Conservation (phyloP, 1,284 basidiomycete genomes). For the Ceratorhiza oryzae-sativae region DNA sequence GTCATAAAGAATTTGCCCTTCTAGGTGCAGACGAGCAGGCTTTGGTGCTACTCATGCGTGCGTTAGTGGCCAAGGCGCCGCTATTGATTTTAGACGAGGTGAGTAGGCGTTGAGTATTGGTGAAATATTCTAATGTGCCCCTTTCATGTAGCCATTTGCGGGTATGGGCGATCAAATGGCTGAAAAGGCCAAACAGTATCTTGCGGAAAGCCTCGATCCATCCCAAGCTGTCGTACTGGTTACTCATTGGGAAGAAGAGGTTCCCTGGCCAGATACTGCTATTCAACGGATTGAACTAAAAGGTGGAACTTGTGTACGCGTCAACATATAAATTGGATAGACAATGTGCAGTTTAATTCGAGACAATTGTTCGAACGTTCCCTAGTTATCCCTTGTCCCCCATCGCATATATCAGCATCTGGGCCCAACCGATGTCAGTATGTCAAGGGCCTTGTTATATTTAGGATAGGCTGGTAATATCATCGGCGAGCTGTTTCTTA, state of each 20-base stretch:
- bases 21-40: conserved; percentile 77
- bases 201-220: conserved; percentile 60
- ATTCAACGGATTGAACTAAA: conserved; percentile 36
- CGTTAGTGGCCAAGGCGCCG: conserved; percentile 70
- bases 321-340: neutral
- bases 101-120: neutral
- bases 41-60: conserved; percentile 81
- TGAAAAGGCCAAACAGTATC: conserved; percentile 63
- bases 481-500: neutral
- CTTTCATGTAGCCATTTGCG: conserved; percentile 14
- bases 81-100: conserved; percentile 88
- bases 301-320: conserved; percentile 25
- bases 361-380: too few relatives aligned
- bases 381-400: too few relatives aligned
- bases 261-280: conserved; percentile 65
- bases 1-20: conserved; percentile 61
- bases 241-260: conserved; percentile 89
- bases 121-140: neutral
- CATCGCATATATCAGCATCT: too few relatives aligned
- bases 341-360: too few relatives aligned
- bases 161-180: conserved; percentile 84
- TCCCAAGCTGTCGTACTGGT: conserved; percentile 83
- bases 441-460: too few relatives aligned
- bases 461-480: neutral
- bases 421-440: too few relatives aligned